A percentile compares a stretch with the other conserved stretches of the same genome.
Conservation (phyloP, 768 basidiomycete species). For the Serendipita vermifera region DNA sequence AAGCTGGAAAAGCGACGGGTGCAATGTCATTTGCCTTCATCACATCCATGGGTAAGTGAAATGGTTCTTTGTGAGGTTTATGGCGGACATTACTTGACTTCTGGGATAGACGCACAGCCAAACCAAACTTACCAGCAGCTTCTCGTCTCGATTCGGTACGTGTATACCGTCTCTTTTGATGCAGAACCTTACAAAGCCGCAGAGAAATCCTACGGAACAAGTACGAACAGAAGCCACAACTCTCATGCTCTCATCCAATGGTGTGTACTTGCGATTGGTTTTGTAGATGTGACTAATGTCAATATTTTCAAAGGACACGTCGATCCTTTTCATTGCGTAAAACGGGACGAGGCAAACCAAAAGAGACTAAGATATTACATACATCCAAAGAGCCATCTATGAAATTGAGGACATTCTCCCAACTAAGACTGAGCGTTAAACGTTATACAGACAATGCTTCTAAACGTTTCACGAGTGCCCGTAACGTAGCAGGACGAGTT, state of each 20-base stretch:
- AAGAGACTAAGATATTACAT: not conserved
- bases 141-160: constrained; percentile 12
- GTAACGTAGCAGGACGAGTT: constrained; percentile 18
- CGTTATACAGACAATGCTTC: constrained; percentile 3
- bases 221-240: constrained; percentile 2
- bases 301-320: not conserved
- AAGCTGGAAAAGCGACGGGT: constrained; percentile 33
- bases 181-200: not conserved
- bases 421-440: too few relatives aligned
- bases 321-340: not conserved
- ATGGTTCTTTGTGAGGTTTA: constrained; percentile 11
- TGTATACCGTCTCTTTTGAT: not conserved
- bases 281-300: not conserved
- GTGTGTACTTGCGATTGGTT: not conserved
- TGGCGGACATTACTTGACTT: not conserved
- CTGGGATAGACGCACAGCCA: constrained; percentile 24
- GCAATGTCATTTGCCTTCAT: constrained; percentile 33
- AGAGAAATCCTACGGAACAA: not conserved
- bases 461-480: not conserved
- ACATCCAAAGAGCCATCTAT: not conserved
- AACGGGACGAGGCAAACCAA: not conserved
- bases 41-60: constrained; percentile 14
- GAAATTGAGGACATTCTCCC: too few relatives aligned
- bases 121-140: constrained; percentile 23
- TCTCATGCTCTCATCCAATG: not conserved